These are phyloP conservation scores for Lodderomyces oxycetoniae DNA, from an alignment of 1,139 yeast species.

Conservation along the genomic window DNA sequence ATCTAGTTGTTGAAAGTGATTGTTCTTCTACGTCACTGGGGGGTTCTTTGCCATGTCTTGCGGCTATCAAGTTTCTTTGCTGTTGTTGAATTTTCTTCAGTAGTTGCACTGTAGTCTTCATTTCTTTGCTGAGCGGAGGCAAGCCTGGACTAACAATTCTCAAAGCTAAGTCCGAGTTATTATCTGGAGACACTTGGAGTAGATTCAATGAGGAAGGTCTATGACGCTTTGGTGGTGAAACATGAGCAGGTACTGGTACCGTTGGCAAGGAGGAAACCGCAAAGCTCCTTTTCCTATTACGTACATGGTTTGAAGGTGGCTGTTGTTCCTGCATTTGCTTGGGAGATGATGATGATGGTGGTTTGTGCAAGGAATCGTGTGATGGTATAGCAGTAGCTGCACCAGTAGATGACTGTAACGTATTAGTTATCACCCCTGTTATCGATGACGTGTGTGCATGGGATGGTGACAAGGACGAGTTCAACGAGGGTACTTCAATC, in stretches of 20 bases:
- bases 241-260: too few species aligned
- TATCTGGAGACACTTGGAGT: constrained; percentile 4
- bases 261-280: too few species aligned
- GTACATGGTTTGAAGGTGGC: too few species aligned
- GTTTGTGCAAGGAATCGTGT: too few species aligned
- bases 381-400: too few species aligned
- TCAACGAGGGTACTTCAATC: background rate
- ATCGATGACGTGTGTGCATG: too few species aligned
- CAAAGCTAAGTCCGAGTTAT: constrained; percentile 27
- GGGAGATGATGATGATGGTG: background rate
- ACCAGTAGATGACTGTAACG: too few species aligned
- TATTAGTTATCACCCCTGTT: too few species aligned
- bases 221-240: constrained; percentile 15
- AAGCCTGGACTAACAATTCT: constrained; percentile 47
- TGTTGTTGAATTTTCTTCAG: constrained; percentile 47
- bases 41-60: constrained; percentile 21
- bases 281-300: too few species aligned
- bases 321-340: background rate
- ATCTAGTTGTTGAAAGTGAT: background rate
- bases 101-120: constrained; percentile 43
- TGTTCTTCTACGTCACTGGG: background rate
- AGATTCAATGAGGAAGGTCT: constrained; percentile 20
- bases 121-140: constrained; percentile 43
- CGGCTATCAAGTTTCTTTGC: constrained; percentile 44
- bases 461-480: constrained; percentile 1